Base-by-base conservation (phyloP, 129 eudicot species). In the Kitagawia praeruptora region DNA sequence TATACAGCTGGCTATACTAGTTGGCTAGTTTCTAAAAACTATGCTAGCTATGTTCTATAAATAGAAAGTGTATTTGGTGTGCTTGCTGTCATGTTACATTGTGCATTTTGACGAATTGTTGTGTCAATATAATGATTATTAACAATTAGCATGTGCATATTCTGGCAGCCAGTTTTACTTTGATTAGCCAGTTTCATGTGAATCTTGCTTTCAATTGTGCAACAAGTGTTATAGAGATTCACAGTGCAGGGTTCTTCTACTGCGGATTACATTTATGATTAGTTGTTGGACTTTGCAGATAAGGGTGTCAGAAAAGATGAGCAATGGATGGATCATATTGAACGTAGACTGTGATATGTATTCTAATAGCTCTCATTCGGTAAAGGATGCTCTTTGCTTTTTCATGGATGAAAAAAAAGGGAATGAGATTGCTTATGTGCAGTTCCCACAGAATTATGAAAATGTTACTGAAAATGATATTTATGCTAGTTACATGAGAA, bases 261-360 rank as follows among this genome's bases (percentile, higher is more conserved):
- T n/a, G n/a, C n/a, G 66, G 64, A 8, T 58, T 23, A 23, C 8
- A 58, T 11, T 28, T 74, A 8, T 74, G 15, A n/a, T 74, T n/a
- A 72, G 31, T 74, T 74, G 77, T 74, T 46, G 77, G 41, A 67
- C 49, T 40, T 45, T 86, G 88, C 90, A 95, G 98, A 85, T 95
- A 86, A 85, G 97, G 75, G 92, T 92, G 70, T 95, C 97, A 18
- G 90, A 96, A 12, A 83, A 84, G 83, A 90, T 95, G 75, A 95
- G 94, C 89, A 95, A 92, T 72, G 98, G 87, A 11, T 83, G 80
- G 2, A 82, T 95, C 85, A 92, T 95, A 71, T 89, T 95, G 15
- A 95, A 89, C 27, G 96, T 95, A 15, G 98, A 95, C 78, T 95
- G 97, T 39, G 98, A 95, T 77, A 95, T 95, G 98, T 95, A 92